Base-by-base conservation (phyloP, 257 asterid species). In the Striga asiatica region DNA sequence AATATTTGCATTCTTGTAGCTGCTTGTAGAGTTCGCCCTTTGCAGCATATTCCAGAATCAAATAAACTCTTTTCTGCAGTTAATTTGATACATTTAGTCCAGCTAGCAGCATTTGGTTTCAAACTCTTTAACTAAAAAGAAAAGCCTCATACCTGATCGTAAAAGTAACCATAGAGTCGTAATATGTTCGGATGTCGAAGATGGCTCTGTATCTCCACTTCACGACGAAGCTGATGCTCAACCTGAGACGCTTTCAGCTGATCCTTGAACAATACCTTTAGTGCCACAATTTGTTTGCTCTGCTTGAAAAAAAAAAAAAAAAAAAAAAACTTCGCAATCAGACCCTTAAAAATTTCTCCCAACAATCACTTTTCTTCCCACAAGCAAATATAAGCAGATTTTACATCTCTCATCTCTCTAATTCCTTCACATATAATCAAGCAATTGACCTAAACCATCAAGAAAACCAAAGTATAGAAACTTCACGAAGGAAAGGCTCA, bases 21-120 rank as follows among this genome's bases (percentile, higher is more conserved):
- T 82, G 88, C 70, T 80, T 82, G 56, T 85, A 85, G 64, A 85
- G 93, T 67, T 85, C 95, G 54, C 95, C 95, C 60, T 78, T 80
- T 25, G 85, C 85, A 62, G 94, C 94, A 56, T 74, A 82, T 69
- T 85, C 95, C 73, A 82, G 66, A 57, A 85, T 82, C 77, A 85
- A 56, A 57, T 82, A 82, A 13, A 85, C 93, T 38, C 93, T 74
- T 75, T 85, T 84, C 94, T 84, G 94, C 63, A 71, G 12, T 23
- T 21, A 43, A 55, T 52, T n/a, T 48, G 58, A 12, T 9, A 21
- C 22, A 0, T n/a, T n/a, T n/a, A n/a, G n/a, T n/a, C n/a, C n/a
- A n/a, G n/a, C n/a, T n/a, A n/a, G n/a, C n/a, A n/a, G n/a, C n/a
- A n/a, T n/a, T n/a, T 22, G 19, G 34, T 37, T 21, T 10, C 22